A percentile compares a stretch with the other conserved stretches of the same genome.
These are phyloP conservation scores for Lobosporangium transversale DNA, from an alignment of 192 early-diverging fungal species.

Conservation along the genomic window DNA sequence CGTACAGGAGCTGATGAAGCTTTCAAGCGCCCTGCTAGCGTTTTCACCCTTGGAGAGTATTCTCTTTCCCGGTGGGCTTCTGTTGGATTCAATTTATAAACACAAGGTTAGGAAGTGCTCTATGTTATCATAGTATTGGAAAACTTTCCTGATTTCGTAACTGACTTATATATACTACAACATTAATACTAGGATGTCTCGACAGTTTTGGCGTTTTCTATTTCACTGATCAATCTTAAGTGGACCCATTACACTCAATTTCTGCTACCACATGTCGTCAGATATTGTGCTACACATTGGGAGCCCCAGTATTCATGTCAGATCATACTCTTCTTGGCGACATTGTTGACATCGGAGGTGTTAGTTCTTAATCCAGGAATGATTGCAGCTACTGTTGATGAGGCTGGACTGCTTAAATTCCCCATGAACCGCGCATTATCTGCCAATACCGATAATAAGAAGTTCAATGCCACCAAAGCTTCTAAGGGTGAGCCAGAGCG, in stretches of 20 bases:
- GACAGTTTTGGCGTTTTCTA: conserved; percentile 72
- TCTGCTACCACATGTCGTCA: conserved; percentile 76
- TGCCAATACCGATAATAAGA: no score
- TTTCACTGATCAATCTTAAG: conserved; percentile 69
- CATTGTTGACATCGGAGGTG: conserved; percentile 54
- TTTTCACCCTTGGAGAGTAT: conserved; percentile 55
- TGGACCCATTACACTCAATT: conserved; percentile 81
- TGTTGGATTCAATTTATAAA: conserved; percentile 62
- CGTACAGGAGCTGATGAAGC: conserved; percentile 44
- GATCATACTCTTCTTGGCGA: conserved; percentile 59
- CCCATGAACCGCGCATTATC: conserved; percentile 24
- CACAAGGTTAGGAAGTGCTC: conserved; percentile 39
- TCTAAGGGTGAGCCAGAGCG: conserved; percentile 24
- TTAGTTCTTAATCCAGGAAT: conserved; percentile 52
- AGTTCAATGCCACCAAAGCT: conserved; percentile 22
- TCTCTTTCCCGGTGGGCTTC: conserved; percentile 56
- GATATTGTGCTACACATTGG: conserved; percentile 57
- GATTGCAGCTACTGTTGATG: conserved; percentile 57
- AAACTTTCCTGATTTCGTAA: no score
- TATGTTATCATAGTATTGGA: background rate
- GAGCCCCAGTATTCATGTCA: conserved; percentile 35
- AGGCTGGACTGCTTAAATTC: conserved; percentile 60
- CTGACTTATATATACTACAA: no score
- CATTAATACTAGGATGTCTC: conserved; percentile 55
- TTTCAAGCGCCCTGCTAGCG: conserved; percentile 21